These are phyloP conservation scores for Amanita molliuscula DNA, from an alignment of 768 basidiomycete species.

Conservation along the genomic window DNA sequence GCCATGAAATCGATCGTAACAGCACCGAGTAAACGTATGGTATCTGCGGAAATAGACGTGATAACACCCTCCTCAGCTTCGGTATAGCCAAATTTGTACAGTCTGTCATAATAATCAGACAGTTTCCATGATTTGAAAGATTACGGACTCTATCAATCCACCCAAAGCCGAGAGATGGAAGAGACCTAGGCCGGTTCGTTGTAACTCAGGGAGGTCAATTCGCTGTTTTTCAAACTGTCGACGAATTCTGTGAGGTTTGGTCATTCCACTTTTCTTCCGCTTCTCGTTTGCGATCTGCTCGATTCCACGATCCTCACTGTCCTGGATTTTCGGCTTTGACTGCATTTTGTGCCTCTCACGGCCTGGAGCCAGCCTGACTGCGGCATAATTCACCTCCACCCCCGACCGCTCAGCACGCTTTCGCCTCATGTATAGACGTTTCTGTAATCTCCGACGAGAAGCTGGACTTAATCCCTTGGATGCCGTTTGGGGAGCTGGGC, in stretches of 20 bases:
- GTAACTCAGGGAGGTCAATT: slow-evolving; percentile 33
- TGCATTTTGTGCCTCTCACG: slow-evolving; percentile 17
- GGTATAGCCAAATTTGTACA: slow-evolving; percentile 15
- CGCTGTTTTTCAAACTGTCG: slow-evolving; percentile 30
- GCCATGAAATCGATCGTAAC: slow-evolving; percentile 42
- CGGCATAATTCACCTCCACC: slow-evolving; percentile 16
- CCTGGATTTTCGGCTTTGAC: slow-evolving; percentile 7
- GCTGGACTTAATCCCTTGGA: slow-evolving; percentile 22
- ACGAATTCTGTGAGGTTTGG: slow-evolving; percentile 34
- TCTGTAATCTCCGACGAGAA: slow-evolving; percentile 44
- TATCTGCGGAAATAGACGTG: slow-evolving; percentile 35
- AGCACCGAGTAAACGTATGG: slow-evolving; percentile 34
- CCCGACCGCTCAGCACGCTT: slow-evolving; percentile 46
- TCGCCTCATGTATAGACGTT: slow-evolving; percentile 65
- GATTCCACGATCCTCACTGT: neutral
- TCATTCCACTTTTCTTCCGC: slow-evolving; percentile 25
- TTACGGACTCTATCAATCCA: slow-evolving; percentile 28
- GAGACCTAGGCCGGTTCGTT: slow-evolving; percentile 32
- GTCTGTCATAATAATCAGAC: slow-evolving; percentile 7
- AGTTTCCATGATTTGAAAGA: neutral
- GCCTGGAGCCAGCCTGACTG: slow-evolving; percentile 27
- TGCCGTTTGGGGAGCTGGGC: neutral
- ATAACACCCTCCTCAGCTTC: slow-evolving; percentile 14
- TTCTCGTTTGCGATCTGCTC: slow-evolving; percentile 1
- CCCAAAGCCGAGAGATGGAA: slow-evolving; percentile 33